These are phyloP conservation scores for Candida ascalaphidarum DNA, from an alignment of 805 yeast species.

Conservation along the genomic window DNA sequence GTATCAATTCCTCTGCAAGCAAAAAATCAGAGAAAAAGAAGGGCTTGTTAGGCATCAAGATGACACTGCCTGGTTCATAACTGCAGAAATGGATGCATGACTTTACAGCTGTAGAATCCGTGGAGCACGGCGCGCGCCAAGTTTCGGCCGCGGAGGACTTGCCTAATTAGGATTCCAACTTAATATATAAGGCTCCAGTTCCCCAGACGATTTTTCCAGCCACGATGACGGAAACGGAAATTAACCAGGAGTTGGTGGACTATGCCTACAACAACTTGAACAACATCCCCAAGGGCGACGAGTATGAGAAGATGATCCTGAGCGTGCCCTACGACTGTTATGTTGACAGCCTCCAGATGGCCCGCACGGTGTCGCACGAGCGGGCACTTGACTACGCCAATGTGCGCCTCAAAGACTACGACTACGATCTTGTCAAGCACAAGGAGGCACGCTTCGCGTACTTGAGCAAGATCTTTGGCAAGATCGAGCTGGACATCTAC, in stretches of 20 bases:
- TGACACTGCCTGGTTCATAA: conserved; percentile 1
- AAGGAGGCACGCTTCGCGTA: conserved; percentile 26
- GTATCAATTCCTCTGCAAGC: conserved; percentile 12
- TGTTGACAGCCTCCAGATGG: conserved; percentile 14
- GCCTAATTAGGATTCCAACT: too few species aligned
- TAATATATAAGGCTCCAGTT: too few species aligned
- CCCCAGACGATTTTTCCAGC: too few species aligned
- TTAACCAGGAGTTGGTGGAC: conserved; percentile 26
- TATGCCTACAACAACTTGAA: conserved; percentile 24
- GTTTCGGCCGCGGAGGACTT: too few species aligned
- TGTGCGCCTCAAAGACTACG: conserved; percentile 25
- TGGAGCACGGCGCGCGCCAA: too few species aligned
- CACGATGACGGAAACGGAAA: too few species aligned
- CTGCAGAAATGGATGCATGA: too few species aligned
- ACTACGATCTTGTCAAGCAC: conserved; percentile 15
- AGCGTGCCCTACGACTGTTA: conserved; percentile 38
- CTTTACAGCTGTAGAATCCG: too few species aligned
- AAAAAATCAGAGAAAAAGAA: conserved; percentile 11
- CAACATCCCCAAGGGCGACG: conserved; percentile 27
- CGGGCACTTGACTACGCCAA: conserved; percentile 22
- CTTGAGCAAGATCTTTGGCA: conserved; percentile 40
- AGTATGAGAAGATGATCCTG: conserved; percentile 50
- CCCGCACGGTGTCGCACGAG: conserved; percentile 26
- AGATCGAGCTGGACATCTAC: conserved; percentile 26
- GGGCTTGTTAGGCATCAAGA: conserved; percentile 10